Conservation (phyloP, 352 stramenopile species). For the Globisporangium solare region DNA sequence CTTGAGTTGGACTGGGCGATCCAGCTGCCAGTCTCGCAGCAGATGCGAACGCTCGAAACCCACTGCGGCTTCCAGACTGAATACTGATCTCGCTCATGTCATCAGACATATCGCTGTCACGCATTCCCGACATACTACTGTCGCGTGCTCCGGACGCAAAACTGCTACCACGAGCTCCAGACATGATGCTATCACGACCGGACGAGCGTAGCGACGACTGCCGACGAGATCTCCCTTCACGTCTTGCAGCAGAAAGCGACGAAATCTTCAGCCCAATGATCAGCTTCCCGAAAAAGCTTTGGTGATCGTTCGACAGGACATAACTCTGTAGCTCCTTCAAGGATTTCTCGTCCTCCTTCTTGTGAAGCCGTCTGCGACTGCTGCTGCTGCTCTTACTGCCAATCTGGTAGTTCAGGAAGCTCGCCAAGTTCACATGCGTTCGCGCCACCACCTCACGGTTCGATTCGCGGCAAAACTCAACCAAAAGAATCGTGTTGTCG, state of each 20-base stretch:
- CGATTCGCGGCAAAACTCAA: constrained; percentile 72
- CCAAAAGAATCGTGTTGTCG: constrained; percentile 80
- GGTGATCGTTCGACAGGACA: constrained; percentile 76
- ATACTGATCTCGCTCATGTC: constrained; percentile 18
- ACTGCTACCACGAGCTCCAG: neutral
- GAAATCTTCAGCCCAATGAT: constrained; percentile 59
- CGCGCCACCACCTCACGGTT: constrained; percentile 77
- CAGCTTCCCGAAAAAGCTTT: constrained; percentile 84
- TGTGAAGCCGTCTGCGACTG: constrained; percentile 10
- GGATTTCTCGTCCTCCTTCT: constrained; percentile 15
- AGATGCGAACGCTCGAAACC: constrained; percentile 40
- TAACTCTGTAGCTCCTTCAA: constrained; percentile 50
- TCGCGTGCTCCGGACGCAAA: too few species aligned
- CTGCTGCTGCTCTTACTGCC: constrained; percentile 14
- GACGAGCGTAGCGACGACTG: constrained; percentile 31
- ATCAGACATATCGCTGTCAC: neutral
- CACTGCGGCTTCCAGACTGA: constrained; percentile 5
- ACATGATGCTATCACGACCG: constrained; percentile 26
- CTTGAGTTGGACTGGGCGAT: constrained; percentile 22
- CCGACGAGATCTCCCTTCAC: constrained; percentile 25
- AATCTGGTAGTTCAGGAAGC: constrained; percentile 54
- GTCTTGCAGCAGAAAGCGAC: constrained; percentile 44
- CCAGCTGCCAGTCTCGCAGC: constrained; percentile 18
- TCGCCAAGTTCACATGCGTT: constrained; percentile 79
- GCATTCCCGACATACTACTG: too few species aligned